Base-by-base conservation (phyloP, 257 asterid genomes). In the Solanum megistacrolobum region DNA sequence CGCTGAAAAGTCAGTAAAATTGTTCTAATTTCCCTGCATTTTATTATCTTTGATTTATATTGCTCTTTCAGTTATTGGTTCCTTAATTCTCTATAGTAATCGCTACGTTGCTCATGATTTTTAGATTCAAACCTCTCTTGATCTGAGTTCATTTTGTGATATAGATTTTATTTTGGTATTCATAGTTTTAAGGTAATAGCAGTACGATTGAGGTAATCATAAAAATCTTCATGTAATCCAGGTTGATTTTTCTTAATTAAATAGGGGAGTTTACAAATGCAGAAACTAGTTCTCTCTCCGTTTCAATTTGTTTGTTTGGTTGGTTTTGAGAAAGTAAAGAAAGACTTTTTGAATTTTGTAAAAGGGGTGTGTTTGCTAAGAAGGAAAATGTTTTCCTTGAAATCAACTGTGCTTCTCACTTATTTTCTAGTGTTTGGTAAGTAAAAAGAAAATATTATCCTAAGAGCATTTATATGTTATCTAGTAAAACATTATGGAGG, bases 1-100 rank as follows among this genome's bases (percentile, higher is more conserved):
- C 79, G 92, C 93, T 72, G 90, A 88, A 87, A 86, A 36, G 98
- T 94, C 88, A 93, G 95, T 46, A 36, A 78, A 5, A 11, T 88
- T 48, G 23, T 89, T 20, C 46, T 34, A 23, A 69, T 87, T 83
- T 41, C 21, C 74, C 16, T 78, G 34, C 60, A 36, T 87, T 74
- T 27, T 35, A 48, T 75, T 13, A 29, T 16, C 9, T 79, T 78
- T 41, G 13, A 78, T 78, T 25, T 76, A n/a, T 78, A 7, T 79
- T 79, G 25, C 21, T 79, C 25, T 79, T 79, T 79, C 16, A 14
- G 13, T 41, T 39, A 78, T 25, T 39, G 34, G 7, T 78, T 41
- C 23, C 34, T 18, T 38, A 29, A 38, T 75, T 7, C 60, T 76
- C 31, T 12, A 25, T 25, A 41, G 2, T 78, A 41, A 7, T 79